These are phyloP conservation scores for Moricandia arvensis DNA, from an alignment of 345 rosid species.

Conservation along the genomic window DNA sequence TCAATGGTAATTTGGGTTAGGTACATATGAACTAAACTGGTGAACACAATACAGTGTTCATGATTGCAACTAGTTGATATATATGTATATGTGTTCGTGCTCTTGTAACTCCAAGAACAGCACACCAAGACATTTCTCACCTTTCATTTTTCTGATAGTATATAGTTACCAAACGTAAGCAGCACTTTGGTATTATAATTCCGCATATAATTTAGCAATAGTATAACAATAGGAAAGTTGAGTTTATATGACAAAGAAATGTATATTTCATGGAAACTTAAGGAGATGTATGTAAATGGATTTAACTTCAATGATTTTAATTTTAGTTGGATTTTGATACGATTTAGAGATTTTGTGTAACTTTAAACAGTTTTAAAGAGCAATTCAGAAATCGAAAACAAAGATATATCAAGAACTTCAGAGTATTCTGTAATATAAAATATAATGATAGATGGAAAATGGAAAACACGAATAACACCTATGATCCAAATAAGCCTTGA, in stretches of 20 bases:
- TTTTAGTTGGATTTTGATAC: background rate
- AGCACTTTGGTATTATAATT: background rate
- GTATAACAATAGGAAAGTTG: background rate
- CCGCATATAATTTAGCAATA: background rate
- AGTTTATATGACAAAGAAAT: background rate
- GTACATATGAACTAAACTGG: constrained; percentile 34
- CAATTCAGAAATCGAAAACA: background rate
- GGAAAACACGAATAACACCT: background rate
- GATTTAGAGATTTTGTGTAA: background rate
- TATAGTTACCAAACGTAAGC: background rate
- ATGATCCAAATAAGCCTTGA: background rate
- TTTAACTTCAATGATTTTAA: background rate
- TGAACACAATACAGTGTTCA: constrained; percentile 2
- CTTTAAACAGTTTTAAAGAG: background rate
- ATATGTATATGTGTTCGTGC: background rate
- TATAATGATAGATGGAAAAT: background rate
- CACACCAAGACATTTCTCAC: constrained; percentile 1
- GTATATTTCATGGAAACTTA: background rate
- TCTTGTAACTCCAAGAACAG: constrained; percentile 18
- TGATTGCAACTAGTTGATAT: constrained; percentile 6
- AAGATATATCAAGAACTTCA: background rate
- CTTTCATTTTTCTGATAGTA: background rate
- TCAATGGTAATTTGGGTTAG: constrained; percentile 33
- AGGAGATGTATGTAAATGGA: background rate
- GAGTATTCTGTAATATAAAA: background rate